Evolutionary conservation across 371 early-diverging fungal genomes (phyloP), one percentile per base, ranked within the genome.

Genomic region (Mycotypha africana): DNA sequence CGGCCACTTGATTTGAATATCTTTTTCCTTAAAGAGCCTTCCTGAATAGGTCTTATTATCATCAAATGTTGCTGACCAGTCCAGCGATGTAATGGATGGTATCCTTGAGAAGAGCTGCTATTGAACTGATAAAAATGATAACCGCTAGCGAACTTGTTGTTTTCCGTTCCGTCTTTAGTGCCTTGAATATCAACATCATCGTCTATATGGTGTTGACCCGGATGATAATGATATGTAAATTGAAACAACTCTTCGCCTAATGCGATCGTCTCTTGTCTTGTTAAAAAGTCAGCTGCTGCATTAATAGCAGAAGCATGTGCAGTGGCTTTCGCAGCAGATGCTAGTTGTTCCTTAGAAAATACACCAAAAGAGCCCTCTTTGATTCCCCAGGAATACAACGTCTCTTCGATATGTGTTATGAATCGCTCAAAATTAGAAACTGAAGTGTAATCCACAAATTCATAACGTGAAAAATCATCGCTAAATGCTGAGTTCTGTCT

Each of bases 361-460:
- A 70, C 58, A 23, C 81, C 82, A 23, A 49, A 47, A 9, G 60
- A 34, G 14, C 75, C 79, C 40, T 74, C 67, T 52, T 65, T 67
- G 12, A 84, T 42, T 8, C 64, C 70, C 84, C 84, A 86, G 25
- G 60, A 44, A 41, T 46, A 44, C 16, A 87, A 43, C 32, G 65
- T 62, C 39, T 62, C 58, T 47, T 85, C 87, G 26, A 85, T 64
- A 1, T 70, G 60, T 3, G 79, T 70, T 2, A 77, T 60, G 28
- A 84, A 72, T 33, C 72, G 63, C 45, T 85, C 87, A 58, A 80
- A 76, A 25, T 76, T 62, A 14, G 85, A 81, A 1, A 79, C 85
- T 4, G 85, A 70, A 2, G 84, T 84, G 52, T 80, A 85, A 58
- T 86, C 87, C 6, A 87, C 83, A 35, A 88, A 81, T 46, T 86